These are phyloP conservation scores for Schizonepeta tenuifolia DNA, from an alignment of 257 asterid species.

Conservation along the genomic window DNA sequence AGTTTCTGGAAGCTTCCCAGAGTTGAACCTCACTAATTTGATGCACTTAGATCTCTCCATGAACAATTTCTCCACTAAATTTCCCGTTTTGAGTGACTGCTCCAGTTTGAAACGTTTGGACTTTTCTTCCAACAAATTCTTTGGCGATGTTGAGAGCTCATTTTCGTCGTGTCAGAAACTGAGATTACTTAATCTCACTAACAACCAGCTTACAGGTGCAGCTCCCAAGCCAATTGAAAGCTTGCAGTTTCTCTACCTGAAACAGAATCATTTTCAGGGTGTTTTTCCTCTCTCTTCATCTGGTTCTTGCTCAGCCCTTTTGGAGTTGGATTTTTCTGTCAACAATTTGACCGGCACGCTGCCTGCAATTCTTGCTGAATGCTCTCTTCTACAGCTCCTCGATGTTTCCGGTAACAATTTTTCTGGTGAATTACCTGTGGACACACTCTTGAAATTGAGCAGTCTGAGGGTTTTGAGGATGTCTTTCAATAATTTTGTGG, in stretches of 20 bases:
- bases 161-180: constrained; percentile 61
- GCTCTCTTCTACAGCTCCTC: constrained; percentile 65
- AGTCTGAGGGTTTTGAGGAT: constrained; percentile 57
- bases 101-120: constrained; percentile 67
- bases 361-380: constrained; percentile 60
- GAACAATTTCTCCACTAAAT: constrained; percentile 64
- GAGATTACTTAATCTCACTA: constrained; percentile 76
- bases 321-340: constrained; percentile 69
- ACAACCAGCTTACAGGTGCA: constrained; percentile 58
- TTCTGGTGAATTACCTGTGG: constrained; percentile 75
- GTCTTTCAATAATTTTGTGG: constrained; percentile 71
- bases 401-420: constrained; percentile 69
- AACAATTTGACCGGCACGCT: constrained; percentile 66
- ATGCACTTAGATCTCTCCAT: constrained; percentile 65
- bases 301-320: constrained; percentile 61
- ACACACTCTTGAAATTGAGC: constrained; percentile 55
- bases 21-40: constrained; percentile 53
- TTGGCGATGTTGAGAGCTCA: constrained; percentile 59
- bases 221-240: constrained; percentile 55
- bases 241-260: constrained; percentile 63
- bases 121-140: constrained; percentile 70
- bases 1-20: constrained; percentile 51
- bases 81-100: constrained; percentile 60
- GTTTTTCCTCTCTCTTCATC: constrained; percentile 46
- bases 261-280: constrained; percentile 59